Percentiles rank a stretch among this genome's conserved stretches.
Evolutionary conservation across 1,139 yeast genomes (phyloP).

Genomic region (Hemisphaericaspora xylanilytica): DNA sequence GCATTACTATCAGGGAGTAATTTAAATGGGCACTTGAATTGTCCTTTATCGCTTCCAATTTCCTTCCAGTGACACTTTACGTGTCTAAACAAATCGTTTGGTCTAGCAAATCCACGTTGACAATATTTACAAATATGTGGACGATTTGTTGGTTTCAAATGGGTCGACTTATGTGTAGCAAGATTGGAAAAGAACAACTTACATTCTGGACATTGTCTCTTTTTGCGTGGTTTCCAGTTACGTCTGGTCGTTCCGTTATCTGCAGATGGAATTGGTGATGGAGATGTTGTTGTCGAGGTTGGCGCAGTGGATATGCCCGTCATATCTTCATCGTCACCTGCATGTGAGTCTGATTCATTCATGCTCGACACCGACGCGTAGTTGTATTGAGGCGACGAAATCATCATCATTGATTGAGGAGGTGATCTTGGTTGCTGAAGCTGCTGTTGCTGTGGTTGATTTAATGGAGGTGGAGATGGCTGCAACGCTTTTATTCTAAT

Average conservation of each 20-base stretch:
- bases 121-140: constrained; percentile 80
- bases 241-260: constrained; percentile 7
- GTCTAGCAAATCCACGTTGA: constrained; percentile 81
- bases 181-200: constrained; percentile 71
- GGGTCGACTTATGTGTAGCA: constrained; percentile 85
- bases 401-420: not conserved
- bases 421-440: constrained; percentile 4
- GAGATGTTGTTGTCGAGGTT: constrained; percentile 3
- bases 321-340: constrained; percentile 5
- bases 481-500: constrained; percentile 4
- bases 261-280: constrained; percentile 8
- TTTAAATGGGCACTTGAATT: constrained; percentile 47
- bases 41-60: constrained; percentile 50
- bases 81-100: constrained; percentile 83
- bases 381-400: constrained; percentile 1
- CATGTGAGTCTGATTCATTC: constrained; percentile 4
- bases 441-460: constrained; percentile 1
- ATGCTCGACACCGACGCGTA: not conserved
- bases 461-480: constrained; percentile 5
- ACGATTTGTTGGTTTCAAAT: constrained; percentile 66
- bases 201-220: constrained; percentile 84
- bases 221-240: constrained; percentile 57
- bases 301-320: constrained; percentile 1
- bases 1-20: constrained; percentile 16
- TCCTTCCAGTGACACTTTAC: constrained; percentile 81